Evolutionary conservation across 2,329 filamentous ascomycete genomes (phyloP).

Genomic region (Aspergillus unguis): DNA sequence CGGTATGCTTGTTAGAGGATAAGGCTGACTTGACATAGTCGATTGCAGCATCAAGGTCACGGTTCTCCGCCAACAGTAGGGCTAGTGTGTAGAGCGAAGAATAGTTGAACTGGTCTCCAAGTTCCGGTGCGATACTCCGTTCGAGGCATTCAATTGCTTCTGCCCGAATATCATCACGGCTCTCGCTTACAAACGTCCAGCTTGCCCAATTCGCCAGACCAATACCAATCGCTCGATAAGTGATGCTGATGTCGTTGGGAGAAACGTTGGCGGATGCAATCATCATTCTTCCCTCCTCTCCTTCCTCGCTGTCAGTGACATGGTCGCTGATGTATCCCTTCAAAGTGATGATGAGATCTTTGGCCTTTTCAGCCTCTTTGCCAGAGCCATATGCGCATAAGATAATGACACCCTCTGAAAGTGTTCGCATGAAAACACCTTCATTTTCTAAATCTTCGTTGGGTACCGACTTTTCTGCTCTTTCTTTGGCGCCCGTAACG

Average conservation of each 20-base stretch:
- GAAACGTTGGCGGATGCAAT: constrained; percentile 44
- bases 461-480: constrained; percentile 67
- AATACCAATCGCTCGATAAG: constrained; percentile 82
- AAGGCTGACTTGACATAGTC: constrained; percentile 77
- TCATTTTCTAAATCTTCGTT: constrained; percentile 74
- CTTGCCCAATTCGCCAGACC: constrained; percentile 85
- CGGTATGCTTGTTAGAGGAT: constrained; percentile 47
- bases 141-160: constrained; percentile 74
- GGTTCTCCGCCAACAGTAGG: constrained; percentile 80
- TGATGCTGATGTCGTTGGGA: constrained; percentile 61
- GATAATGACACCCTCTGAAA: constrained; percentile 74
- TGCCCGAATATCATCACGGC: constrained; percentile 68
- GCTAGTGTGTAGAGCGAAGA: constrained; percentile 77
- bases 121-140: constrained; percentile 66
- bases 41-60: constrained; percentile 76
- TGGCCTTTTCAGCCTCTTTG: constrained; percentile 74
- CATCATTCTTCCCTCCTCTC: constrained; percentile 21
- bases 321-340: constrained; percentile 70
- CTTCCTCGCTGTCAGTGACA: constrained; percentile 29
- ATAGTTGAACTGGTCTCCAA: constrained; percentile 64
- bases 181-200: constrained; percentile 70
- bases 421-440: constrained; percentile 69
- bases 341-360: constrained; percentile 66
- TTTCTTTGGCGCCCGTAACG: constrained; percentile 76
- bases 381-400: constrained; percentile 77